Conservation (phyloP, 768 basidiomycete species). For the Boletus pseudo-olivaceus region DNA sequence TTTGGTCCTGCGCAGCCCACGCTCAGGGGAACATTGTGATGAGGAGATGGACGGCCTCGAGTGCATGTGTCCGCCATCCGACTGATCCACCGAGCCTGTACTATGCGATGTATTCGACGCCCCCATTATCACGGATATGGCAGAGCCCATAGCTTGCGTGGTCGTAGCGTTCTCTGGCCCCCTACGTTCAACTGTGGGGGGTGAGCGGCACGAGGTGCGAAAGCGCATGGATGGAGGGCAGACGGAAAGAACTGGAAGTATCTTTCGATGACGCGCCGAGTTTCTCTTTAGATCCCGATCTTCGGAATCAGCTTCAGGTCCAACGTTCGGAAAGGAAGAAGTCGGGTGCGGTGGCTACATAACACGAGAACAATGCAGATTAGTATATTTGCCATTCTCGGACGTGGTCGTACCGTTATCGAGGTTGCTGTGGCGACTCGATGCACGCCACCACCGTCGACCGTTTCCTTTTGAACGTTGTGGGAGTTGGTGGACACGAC, state of each 20-base stretch:
- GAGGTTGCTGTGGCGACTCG: conserved; percentile 26
- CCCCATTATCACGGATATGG: conserved; percentile 22
- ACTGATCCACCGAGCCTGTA: conserved; percentile 17
- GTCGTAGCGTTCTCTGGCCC: conserved; percentile 1
- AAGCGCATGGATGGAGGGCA: conserved; percentile 8
- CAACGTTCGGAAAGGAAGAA: conserved; percentile 16
- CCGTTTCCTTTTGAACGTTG: conserved; percentile 13
- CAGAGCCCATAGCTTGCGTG: conserved; percentile 16
- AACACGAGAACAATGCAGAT: conserved; percentile 12
- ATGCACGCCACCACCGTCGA: conserved; percentile 17
- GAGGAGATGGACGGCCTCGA: conserved; percentile 25
- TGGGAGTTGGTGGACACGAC: conserved; percentile 5
- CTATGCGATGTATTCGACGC: conserved; percentile 19
- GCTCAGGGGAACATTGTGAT: conserved; percentile 27
- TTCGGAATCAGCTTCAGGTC: conserved; percentile 2
- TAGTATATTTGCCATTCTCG: conserved; percentile 18
- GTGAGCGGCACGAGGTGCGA: conserved; percentile 12
- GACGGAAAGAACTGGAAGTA: conserved; percentile 22
- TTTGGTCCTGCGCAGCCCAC: conserved; percentile 40
- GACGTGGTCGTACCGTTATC: conserved; percentile 26
- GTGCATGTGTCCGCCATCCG: conserved; percentile 9
- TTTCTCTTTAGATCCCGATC: conserved; percentile 12
- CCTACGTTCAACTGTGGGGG: conserved; percentile 4
- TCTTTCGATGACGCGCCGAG: conserved; percentile 16
- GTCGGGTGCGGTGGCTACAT: conserved; percentile 22